Evolutionary conservation across 1,284 basidiomycete species (phyloP), one percentile per base, ranked within the genome.

Genomic region (Cerioporus squamosus): DNA sequence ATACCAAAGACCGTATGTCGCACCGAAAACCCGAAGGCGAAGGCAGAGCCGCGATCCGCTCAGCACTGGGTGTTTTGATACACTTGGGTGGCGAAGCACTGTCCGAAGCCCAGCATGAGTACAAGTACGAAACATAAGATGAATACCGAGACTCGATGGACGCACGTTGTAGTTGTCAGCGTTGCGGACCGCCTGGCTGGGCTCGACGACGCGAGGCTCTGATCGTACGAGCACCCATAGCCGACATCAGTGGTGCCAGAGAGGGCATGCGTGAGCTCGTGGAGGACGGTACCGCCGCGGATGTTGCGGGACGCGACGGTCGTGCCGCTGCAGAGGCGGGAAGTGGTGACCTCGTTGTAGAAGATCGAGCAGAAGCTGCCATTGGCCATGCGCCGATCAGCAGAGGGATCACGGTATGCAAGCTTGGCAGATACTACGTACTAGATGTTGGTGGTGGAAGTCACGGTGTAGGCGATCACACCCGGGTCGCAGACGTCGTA

Each of bases 91-190:
- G 68, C 61, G 65, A 70, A 70, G 63, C 68, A 68, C 67, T 68
- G 45, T 15, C 33, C 33, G 40, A 42, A 22, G 15, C 3, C 17
- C 15, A 22, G 2, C n/a, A n/a, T n/a, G 22, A 2, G 20, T 9
- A 6, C 9, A 22, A 23, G 18, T 3, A 42, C 20, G 17, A 2
- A 3, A 15, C 26, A 29, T 6, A 36, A 29, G 26, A 29, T 9
- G 43, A 20, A 10, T n/a, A 12, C 26, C 23, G 9, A 44, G 18
- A 36, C 24, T 39, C n/a, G 44, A n/a, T 1, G 22, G 8, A 55
- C 66, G 24, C 51, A 70, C 68, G 57, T 71, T 71, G 62, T 67
- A 71, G 63, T 70, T 70, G 57, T 71, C 70, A 17, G 70, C 70
- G 53, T 71, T 71, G 50, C 38, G 40, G 17, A 47, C 52, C 51